Evolutionary conservation across 768 basidiomycete species (phyloP).

Genomic region (Amanita polypyramis): DNA sequence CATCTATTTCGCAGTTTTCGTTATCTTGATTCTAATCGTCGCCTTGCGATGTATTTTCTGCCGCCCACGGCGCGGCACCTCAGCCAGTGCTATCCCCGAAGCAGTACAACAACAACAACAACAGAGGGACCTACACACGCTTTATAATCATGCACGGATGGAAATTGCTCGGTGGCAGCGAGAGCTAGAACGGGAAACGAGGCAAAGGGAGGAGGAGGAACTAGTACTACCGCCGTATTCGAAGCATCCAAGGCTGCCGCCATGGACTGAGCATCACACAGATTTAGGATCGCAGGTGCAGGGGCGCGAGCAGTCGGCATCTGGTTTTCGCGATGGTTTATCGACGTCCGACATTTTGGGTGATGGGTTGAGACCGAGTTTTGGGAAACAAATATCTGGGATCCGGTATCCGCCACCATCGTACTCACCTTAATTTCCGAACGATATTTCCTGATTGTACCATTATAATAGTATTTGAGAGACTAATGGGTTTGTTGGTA

Average conservation of each 20-base stretch:
- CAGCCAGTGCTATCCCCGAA: neutral
- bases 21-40: neutral
- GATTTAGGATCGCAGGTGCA: neutral
- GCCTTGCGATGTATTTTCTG: neutral
- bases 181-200: neutral
- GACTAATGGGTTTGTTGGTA: no score
- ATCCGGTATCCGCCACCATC: slow-evolving; percentile 4
- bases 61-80: neutral
- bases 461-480: no score
- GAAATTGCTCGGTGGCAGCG: neutral
- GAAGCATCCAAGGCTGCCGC: neutral
- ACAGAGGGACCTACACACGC: neutral
- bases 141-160: neutral
- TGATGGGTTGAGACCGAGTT: neutral
- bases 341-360: no score
- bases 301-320: neutral
- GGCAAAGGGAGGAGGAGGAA: neutral
- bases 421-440: neutral
- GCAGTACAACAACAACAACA: neutral
- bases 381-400: neutral
- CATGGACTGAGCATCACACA: neutral
- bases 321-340: no score
- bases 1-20: neutral
- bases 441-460: no score
- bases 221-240: slow-evolving; percentile 1